These are phyloP conservation scores for Cyphellophora attinorum DNA, from an alignment of 2,329 filamentous ascomycete species.

Conservation along the genomic window DNA sequence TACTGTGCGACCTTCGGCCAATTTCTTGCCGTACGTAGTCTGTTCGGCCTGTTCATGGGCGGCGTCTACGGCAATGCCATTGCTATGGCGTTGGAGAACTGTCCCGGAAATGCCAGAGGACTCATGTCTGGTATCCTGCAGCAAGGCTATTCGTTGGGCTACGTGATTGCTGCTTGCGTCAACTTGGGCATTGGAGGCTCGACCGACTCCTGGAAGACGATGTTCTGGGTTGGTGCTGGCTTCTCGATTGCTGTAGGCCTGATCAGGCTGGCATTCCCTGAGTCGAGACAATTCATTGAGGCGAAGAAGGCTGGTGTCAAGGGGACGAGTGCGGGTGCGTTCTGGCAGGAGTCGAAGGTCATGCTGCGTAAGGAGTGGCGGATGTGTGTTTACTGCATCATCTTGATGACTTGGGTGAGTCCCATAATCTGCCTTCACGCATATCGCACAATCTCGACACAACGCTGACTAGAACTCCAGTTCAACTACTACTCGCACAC, in stretches of 20 bases:
- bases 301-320: conserved; percentile 44
- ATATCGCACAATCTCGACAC: too few species aligned
- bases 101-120: conserved; percentile 60
- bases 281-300: conserved; percentile 66
- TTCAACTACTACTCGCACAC: conserved; percentile 73
- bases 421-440: too few species aligned
- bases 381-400: conserved; percentile 66
- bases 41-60: conserved; percentile 74
- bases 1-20: conserved; percentile 62
- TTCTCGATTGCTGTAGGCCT: conserved; percentile 48
- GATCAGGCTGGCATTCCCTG: conserved; percentile 59
- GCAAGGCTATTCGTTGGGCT: conserved; percentile 72
- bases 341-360: conserved; percentile 59
- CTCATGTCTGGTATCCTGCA: conserved; percentile 76
- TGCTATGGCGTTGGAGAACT: conserved; percentile 68
- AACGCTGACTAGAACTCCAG: too few species aligned
- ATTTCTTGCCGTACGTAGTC: conserved; percentile 63
- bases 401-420: conserved; percentile 70
- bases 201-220: conserved; percentile 55
- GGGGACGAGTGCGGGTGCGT: conserved; percentile 33
- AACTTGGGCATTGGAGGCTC: conserved; percentile 61
- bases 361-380: conserved; percentile 66
- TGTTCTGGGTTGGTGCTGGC: conserved; percentile 59
- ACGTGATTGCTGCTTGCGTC: conserved; percentile 66
- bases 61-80: conserved; percentile 72